phyloP scores from a whole-genome alignment of 768 basidiomycete genomes.

The Boletus reticuloceps region DNA sequence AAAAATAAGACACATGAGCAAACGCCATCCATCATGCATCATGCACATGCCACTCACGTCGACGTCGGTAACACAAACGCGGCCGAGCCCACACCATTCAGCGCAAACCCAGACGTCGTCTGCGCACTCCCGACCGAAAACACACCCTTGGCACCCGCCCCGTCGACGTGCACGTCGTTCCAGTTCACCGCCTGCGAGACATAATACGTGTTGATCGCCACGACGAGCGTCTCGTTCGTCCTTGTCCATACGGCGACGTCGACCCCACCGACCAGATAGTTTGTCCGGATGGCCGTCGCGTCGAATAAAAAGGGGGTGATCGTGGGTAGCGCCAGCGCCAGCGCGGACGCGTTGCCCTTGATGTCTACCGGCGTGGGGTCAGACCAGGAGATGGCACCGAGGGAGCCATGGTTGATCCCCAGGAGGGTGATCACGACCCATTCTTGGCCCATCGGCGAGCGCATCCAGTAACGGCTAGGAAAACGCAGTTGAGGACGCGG shows the following conservation, averaged over 20 bases:
- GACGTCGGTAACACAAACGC: constrained; percentile 12
- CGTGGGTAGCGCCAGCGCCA: constrained; percentile 44
- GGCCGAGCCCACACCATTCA: constrained; percentile 18
- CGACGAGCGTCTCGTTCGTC: constrained; percentile 41
- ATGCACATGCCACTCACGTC: constrained; percentile 10
- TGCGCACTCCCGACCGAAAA: constrained; percentile 15
- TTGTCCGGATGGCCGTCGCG: constrained; percentile 39
- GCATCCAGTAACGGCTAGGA: constrained; percentile 52
- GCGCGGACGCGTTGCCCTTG: constrained; percentile 48
- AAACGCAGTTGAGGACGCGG: background rate
- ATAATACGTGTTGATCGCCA: constrained; percentile 52
- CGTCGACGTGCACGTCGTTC: constrained; percentile 22
- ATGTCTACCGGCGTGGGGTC: constrained; percentile 54
- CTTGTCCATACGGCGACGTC: constrained; percentile 55
- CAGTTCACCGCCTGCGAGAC: constrained; percentile 34
- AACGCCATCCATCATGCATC: background rate
- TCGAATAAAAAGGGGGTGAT: constrained; percentile 49
- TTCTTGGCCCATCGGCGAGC: constrained; percentile 64
- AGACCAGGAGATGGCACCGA: constrained; percentile 50
- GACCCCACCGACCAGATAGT: constrained; percentile 39
- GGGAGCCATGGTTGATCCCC: constrained; percentile 66
- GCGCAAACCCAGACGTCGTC: constrained; percentile 15
- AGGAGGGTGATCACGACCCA: constrained; percentile 63
- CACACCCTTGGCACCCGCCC: background rate
- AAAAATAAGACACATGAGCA: background rate